Evolutionary conservation across 1,139 yeast species (phyloP), one percentile per base, ranked within the genome.

Genomic region (Keqinozyma sinolaborantium): DNA sequence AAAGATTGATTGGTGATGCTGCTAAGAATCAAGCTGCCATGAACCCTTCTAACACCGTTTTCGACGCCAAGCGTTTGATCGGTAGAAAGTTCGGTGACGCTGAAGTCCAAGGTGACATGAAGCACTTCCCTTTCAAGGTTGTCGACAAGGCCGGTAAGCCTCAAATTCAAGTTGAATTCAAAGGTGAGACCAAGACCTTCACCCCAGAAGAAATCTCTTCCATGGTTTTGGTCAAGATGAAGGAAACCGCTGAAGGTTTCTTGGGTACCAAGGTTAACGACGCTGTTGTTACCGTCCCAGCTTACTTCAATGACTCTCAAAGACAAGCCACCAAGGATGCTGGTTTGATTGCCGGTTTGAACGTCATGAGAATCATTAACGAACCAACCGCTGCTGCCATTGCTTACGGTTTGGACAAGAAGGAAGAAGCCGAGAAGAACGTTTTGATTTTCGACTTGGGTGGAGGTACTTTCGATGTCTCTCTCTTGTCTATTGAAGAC

Each of bases 381-480:
- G 96, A 87, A 78, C 96, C 96, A 61, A 87, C 96, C 50, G 96
- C 96, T 52, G 96, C 96, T 60, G 96, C 96, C 58, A 86, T 87
- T 76, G 96, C 96, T 62, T 87, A 87, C 82, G 96, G 96, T 81
- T 82, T 87, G 60, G 95, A 92, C 75, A 87, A 88, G 79, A 83
- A 83, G 77, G 78, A 77, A 51, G 87, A 80, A 53, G 80, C 80
- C 64, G 95, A 87, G 76, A 83, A 81, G 72, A 83, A 82, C 67
- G 95, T 87, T 50, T 76, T 88, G 61, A 87, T 88, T 62, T 87
- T 87, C 77, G 96, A 87, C 73, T 81, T 87, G 65, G 96, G 96
- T 82, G 95, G 96, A 73, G 96, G 96, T 79, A 88, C 97, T 67
- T 88, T 88, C 74, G 97, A 88, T 85, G 97, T 90, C 50, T 92